Evolutionary conservation across 2,329 filamentous ascomycete genomes (phyloP).

Genomic region (Claviceps sorghi): DNA sequence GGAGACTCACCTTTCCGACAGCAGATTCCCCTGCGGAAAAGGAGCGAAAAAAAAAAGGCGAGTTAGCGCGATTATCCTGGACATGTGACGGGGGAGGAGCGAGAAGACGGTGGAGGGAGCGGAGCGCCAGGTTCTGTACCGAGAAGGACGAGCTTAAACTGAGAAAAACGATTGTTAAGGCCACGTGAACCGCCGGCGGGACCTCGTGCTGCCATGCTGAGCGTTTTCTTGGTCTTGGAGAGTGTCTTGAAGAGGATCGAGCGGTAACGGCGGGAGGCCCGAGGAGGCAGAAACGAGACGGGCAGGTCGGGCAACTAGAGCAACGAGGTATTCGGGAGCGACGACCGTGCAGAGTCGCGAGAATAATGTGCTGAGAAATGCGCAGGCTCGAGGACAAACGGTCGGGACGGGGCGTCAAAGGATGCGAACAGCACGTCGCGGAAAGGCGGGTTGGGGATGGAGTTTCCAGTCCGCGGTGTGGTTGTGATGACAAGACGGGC

Average conservation of each 20-base stretch:
- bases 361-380: neutral
- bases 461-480: neutral
- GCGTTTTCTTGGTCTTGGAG: neutral
- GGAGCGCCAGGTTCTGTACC: conserved; percentile 42
- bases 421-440: neutral
- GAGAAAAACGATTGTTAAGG: conserved; percentile 76
- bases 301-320: neutral
- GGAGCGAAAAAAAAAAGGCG: conserved; percentile 5
- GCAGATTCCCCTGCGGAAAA: conserved; percentile 78
- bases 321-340: neutral
- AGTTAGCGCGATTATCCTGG: conserved; percentile 5
- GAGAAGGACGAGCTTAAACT: conserved; percentile 96
- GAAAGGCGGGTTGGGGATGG: neutral
- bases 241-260: neutral
- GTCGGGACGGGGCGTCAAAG: neutral
- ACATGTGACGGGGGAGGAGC: neutral
- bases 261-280: neutral
- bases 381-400: neutral
- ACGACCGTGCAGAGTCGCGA: neutral
- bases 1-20: conserved; percentile 71
- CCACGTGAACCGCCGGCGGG: conserved; percentile 45
- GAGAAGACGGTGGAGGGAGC: neutral
- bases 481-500: neutral
- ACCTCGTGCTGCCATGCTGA: conserved; percentile 69
- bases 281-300: neutral